These are phyloP conservation scores for Trichoderma brevicompactum DNA, from an alignment of 2,329 filamentous ascomycete genomes.

Conservation along the genomic window DNA sequence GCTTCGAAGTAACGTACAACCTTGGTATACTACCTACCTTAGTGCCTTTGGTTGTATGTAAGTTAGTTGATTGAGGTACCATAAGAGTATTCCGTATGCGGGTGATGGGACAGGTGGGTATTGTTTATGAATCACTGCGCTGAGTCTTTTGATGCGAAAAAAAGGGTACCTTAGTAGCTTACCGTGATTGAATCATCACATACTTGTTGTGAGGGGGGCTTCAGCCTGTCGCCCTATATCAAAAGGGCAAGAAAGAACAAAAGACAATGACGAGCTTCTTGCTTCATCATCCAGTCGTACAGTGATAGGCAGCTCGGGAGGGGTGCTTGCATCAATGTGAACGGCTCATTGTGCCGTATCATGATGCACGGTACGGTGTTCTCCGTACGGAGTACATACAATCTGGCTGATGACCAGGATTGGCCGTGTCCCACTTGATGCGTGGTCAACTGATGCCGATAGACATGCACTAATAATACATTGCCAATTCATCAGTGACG, in stretches of 20 bases:
- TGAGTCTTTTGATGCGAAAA: background rate
- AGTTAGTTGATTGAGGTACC: too few species aligned
- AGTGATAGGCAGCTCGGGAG: background rate
- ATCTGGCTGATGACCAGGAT: conserved; percentile 1
- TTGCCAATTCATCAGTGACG: background rate
- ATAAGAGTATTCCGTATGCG: background rate
- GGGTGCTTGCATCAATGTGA: conserved; percentile 12
- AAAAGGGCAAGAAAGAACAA: background rate
- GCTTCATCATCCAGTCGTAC: background rate
- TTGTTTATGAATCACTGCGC: background rate
- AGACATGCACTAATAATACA: conserved; percentile 12
- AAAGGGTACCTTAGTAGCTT: too few species aligned
- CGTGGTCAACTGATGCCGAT: conserved; percentile 1
- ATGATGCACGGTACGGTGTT: background rate
- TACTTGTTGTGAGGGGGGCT: too few species aligned
- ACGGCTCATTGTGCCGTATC: background rate
- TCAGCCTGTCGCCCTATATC: background rate
- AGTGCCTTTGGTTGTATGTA: too few species aligned
- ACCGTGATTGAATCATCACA: background rate
- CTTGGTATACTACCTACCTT: too few species aligned
- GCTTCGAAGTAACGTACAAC: background rate
- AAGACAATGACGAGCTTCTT: conserved; percentile 13
- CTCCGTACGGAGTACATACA: conserved; percentile 5
- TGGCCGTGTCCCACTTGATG: conserved; percentile 4
- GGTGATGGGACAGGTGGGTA: background rate